Evolutionary conservation across 1,284 basidiomycete species (phyloP).

Genomic region (Xerocomus minutiporus): DNA sequence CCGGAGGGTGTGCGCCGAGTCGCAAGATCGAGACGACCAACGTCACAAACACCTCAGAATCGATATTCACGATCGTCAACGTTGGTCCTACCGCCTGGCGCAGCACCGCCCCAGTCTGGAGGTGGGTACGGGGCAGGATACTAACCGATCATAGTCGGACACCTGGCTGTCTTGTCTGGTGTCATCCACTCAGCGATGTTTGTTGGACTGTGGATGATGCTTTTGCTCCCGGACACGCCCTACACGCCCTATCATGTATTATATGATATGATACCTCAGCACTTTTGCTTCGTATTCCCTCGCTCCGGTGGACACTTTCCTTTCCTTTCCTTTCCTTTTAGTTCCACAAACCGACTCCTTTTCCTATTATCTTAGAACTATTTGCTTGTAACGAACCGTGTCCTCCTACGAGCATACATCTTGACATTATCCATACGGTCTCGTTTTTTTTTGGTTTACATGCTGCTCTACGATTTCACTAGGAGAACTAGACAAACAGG

Average conservation of each 20-base stretch:
- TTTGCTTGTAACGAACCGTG: not conserved
- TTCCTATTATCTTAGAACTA: not conserved
- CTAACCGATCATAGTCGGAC: conserved; percentile 12
- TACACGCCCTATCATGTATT: not conserved
- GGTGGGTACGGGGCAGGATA: conserved; percentile 18
- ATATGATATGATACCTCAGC: not conserved
- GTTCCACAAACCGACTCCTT: not conserved
- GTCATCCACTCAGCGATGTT: conserved; percentile 9
- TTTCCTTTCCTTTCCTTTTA: not conserved
- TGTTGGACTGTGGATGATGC: conserved; percentile 10
- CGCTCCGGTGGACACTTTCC: not conserved
- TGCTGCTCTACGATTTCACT: not conserved
- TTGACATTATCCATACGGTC: not conserved
- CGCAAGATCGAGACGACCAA: conserved; percentile 53
- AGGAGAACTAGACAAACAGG: no score
- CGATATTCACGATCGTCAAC: conserved; percentile 64
- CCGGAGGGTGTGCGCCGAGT: conserved; percentile 73
- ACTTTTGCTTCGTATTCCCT: not conserved
- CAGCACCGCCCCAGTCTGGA: conserved; percentile 58
- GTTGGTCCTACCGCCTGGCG: conserved; percentile 64
- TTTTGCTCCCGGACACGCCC: not conserved
- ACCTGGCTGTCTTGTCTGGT: not conserved
- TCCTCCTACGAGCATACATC: not conserved
- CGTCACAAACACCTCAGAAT: conserved; percentile 63
- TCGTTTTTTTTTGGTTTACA: not conserved